Evolutionary conservation across 2,329 filamentous ascomycete genomes (phyloP), one percentile per base, ranked within the genome.

Genomic region (Ascochyta pisi): DNA sequence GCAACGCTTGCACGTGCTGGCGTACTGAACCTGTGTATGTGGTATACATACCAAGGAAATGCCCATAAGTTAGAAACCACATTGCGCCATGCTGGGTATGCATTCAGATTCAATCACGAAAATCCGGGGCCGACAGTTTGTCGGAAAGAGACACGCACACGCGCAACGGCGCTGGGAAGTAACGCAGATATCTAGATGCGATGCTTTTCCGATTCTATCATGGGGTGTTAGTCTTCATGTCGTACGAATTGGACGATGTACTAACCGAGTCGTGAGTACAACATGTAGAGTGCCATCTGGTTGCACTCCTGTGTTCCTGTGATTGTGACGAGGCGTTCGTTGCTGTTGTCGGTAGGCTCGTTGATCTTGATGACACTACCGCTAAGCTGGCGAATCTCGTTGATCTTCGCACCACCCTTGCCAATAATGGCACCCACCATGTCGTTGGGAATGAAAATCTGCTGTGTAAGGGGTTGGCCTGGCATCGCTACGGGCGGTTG

Each of bases 281-380:
- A 86, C 93, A 99, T 97, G 80, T 98, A 99, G 52, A 99, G 81
- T n/a, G 95, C 95, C 93, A 99, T 98, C 73, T 96, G 91, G 80
- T 99, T 99, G 82, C 92, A 97, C 79, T 99, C 95, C 69, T 96
- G 92, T 6, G 95, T 98, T 63, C 95, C 95, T 2, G 95, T 97
- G 67, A 99, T 96, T 15, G 95, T 99, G 54, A 99, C 95, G 57
- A 99, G 82, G 61, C 95, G 89, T 82, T 99, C 95, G 73, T 98
- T 99, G 83, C 92, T 98, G 79, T 96, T 98, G 77, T 98, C 95
- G 76, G 97, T 95, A 1, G 95, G 95, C 76, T 99, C 95, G 75
- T 99, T 98, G 83, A 99, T 99, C 83, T 99, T 99, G 78, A 99
- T 98, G 42, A 99, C 93, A 79, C 94, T 98, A 66, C 94, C 95